Conservation (phyloP, 805 yeast species). For the Helenozyma rhizophorensis region DNA sequence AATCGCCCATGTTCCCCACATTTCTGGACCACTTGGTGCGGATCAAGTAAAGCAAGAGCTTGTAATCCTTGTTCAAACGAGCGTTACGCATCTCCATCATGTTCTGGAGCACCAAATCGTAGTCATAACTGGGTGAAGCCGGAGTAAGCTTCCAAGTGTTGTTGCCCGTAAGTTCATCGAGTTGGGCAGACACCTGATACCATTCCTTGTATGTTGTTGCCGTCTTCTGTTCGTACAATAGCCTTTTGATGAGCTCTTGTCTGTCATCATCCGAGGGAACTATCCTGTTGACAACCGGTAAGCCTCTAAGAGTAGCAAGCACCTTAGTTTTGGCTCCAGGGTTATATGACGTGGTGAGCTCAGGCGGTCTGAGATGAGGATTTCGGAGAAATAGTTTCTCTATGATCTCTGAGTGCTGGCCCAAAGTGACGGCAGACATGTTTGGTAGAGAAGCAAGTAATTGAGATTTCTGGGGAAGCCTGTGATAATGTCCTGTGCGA, state of each 20-base stretch:
- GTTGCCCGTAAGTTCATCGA: slow-evolving; percentile 63
- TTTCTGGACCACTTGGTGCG: slow-evolving; percentile 84
- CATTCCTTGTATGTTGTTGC: slow-evolving; percentile 56
- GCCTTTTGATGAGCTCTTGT: slow-evolving; percentile 15
- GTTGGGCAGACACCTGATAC: slow-evolving; percentile 55
- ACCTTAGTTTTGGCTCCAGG: slow-evolving; percentile 7
- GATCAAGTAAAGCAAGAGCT: slow-evolving; percentile 63
- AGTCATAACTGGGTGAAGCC: slow-evolving; percentile 71
- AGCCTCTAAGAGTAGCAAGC: slow-evolving; percentile 6
- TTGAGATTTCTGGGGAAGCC: no score
- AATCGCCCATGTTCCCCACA: slow-evolving; percentile 82
- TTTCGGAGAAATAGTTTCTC: slow-evolving; percentile 11
- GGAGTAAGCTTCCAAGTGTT: slow-evolving; percentile 67
- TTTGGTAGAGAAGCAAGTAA: no score
- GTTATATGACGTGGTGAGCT: slow-evolving; percentile 2
- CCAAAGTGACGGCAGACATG: no score
- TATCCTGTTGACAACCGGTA: slow-evolving; percentile 11
- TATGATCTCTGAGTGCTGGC: slow-evolving; percentile 14
- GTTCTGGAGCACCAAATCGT: slow-evolving; percentile 49
- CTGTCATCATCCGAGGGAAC: slow-evolving; percentile 10
- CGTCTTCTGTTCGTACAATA: slow-evolving; percentile 27
- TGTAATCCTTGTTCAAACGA: slow-evolving; percentile 52
- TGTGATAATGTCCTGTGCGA: no score
- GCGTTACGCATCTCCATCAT: slow-evolving; percentile 57
- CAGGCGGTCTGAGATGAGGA: slow-evolving; percentile 10